Evolutionary conservation across 2,329 filamentous ascomycete genomes (phyloP), one percentile per base, ranked within the genome.

Genomic region (Lizonia empirigonia): DNA sequence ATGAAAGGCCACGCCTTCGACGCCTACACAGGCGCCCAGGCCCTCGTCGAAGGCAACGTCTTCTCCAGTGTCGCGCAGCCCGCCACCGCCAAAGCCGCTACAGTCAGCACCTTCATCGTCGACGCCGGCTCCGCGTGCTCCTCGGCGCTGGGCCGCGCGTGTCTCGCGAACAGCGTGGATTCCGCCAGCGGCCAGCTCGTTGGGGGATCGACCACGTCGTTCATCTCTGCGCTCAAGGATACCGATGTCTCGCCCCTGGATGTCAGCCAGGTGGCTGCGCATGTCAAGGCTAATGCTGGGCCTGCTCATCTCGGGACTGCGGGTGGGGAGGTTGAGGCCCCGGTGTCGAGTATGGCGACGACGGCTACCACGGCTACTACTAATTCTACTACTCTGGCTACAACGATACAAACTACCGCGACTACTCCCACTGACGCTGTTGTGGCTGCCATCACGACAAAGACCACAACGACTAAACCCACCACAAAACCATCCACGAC

Each of bases 21-120:
- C 5, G 55, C 41, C 2, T 37, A 58, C 0, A n/a, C 38, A 6
- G 32, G 20, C 10, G 52, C 51, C 6, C 46, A 48, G 4, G 55
- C 52, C 2, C 45, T 60, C 34, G 56, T 58, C 38, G 58, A 60
- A 30, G 58, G 58, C 33, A 60, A 60, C 18, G 50, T 55, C 23
- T 60, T 60, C 55, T 51, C 37, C 32, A 40, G 40, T 7, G 27
- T 29, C 40, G 67, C 69, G 7, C 74, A 71, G 9, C 75, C 76
- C 13, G 56, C 74, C 16, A 76, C 74, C 0, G 50, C 63, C 22
- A 54, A 56, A 15, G 56, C 63, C 0, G 71, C 69, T 30, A 62
- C 57, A 7, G 56, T 64, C 24, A 50, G 55, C 9, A 70, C 67
- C 15, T 59, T 63, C 15, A 53, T 67, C 27, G 69, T 68, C 41